A percentile compares a stretch with the other conserved stretches of the same genome.
These are phyloP conservation scores for Blastobotrys capitulatus DNA, from an alignment of 1,139 yeast species.

Conservation along the genomic window DNA sequence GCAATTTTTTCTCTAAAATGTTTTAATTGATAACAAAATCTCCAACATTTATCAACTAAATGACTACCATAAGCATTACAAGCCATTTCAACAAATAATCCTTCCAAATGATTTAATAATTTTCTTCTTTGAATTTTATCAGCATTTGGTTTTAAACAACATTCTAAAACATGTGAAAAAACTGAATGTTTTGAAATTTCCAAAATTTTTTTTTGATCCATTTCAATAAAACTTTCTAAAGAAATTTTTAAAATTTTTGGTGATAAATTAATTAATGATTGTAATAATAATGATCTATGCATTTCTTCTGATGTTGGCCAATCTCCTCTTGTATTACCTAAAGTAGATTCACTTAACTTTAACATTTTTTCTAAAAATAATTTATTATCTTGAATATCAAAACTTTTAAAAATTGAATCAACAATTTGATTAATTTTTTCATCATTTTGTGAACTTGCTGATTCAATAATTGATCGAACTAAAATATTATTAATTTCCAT, in stretches of 20 bases:
- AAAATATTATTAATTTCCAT: constrained; percentile 56
- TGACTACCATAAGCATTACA: constrained; percentile 92
- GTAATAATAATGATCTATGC: constrained; percentile 69
- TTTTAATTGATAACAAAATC: constrained; percentile 67
- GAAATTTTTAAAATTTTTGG: constrained; percentile 51
- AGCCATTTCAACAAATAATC: constrained; percentile 49
- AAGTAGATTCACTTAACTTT: constrained; percentile 59
- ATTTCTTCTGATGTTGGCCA: constrained; percentile 93
- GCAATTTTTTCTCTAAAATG: constrained; percentile 87
- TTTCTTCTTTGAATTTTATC: constrained; percentile 58
- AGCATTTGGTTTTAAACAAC: constrained; percentile 39
- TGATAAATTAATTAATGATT: constrained; percentile 56
- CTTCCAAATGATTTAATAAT: constrained; percentile 57
- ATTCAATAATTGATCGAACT: constrained; percentile 62
- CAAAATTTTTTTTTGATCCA: constrained; percentile 53
- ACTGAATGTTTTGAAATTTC: constrained; percentile 86
- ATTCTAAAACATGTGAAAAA: constrained; percentile 69
- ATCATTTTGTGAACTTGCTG: constrained; percentile 47
- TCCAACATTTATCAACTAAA: constrained; percentile 80
- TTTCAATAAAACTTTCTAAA: constrained; percentile 54
- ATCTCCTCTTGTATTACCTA: constrained; percentile 77
- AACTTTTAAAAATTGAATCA: constrained; percentile 52
- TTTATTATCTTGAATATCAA: constrained; percentile 34
- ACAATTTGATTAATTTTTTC: constrained; percentile 62
- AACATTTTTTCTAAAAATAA: constrained; percentile 61